Evolutionary conservation across 805 yeast species (phyloP).

Genomic region (Diddensiella transvaalensis): DNA sequence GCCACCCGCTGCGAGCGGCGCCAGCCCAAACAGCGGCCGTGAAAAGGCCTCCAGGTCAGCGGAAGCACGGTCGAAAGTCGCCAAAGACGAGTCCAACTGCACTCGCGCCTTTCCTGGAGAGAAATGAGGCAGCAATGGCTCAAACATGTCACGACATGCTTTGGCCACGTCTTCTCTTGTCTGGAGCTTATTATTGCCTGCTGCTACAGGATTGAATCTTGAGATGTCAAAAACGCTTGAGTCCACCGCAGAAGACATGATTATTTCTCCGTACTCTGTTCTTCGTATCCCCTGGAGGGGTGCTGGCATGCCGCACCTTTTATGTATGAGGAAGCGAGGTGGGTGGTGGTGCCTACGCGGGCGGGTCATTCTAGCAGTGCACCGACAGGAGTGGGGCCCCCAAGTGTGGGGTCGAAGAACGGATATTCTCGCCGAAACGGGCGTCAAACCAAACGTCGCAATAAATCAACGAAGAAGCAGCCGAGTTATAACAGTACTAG

Average conservation of each 20-base stretch:
- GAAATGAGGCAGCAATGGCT: slow-evolving; percentile 18
- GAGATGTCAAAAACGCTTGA: not conserved
- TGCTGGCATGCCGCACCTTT: too few species aligned
- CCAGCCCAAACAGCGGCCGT: slow-evolving; percentile 34
- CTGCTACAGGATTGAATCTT: slow-evolving; percentile 15
- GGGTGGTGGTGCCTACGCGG: too few species aligned
- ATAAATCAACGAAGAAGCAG: too few species aligned
- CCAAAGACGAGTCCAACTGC: slow-evolving; percentile 25
- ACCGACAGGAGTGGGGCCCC: too few species aligned
- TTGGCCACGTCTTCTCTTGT: slow-evolving; percentile 16
- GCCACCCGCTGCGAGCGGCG: slow-evolving; percentile 28
- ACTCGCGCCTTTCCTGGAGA: slow-evolving; percentile 21
- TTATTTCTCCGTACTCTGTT: too few species aligned
- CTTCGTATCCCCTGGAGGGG: too few species aligned
- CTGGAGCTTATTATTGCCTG: slow-evolving; percentile 14
- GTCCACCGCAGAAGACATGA: too few species aligned
- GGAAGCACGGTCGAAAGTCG: slow-evolving; percentile 27
- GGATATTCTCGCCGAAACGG: too few species aligned
- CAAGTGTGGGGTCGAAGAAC: too few species aligned
- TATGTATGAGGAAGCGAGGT: too few species aligned
- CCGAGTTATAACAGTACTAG: not conserved
- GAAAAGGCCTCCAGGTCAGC: slow-evolving; percentile 33
- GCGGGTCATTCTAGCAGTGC: too few species aligned
- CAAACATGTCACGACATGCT: slow-evolving; percentile 15
- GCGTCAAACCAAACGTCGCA: too few species aligned